Evolutionary conservation across 805 yeast species (phyloP).

Genomic region (Maudiozyma serrabonitensis): DNA sequence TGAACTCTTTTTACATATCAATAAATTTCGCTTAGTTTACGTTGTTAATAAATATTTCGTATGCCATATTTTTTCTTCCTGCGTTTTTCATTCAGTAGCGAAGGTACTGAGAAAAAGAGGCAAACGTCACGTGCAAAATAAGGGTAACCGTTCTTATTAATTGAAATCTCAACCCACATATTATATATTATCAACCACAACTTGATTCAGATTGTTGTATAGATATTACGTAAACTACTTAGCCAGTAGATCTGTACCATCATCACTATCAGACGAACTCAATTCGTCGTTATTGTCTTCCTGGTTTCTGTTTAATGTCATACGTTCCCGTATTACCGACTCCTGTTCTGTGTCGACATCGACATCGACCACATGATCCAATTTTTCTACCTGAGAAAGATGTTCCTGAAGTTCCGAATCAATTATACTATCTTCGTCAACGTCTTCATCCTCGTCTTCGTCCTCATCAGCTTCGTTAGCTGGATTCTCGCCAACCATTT

Average conservation of each 20-base stretch:
- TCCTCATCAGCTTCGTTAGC: constrained; percentile 10
- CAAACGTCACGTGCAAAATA: too few relatives aligned
- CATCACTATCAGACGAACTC: background rate
- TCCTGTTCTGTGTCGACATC: constrained; percentile 5
- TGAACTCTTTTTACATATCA: too few relatives aligned
- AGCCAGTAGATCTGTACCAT: background rate
- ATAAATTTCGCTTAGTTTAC: too few relatives aligned
- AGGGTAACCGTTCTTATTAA: too few relatives aligned
- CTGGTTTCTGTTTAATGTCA: constrained; percentile 3
- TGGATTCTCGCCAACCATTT: constrained; percentile 7
- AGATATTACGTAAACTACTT: background rate
- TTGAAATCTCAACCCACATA: too few relatives aligned
- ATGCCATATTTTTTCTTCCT: too few relatives aligned
- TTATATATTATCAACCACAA: too few relatives aligned
- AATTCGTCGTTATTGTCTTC: background rate
- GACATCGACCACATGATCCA: constrained; percentile 14
- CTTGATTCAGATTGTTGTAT: too few relatives aligned
- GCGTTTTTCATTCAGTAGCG: too few relatives aligned
- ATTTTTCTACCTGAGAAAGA: constrained; percentile 12
- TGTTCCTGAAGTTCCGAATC: constrained; percentile 7
- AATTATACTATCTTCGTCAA: constrained; percentile 4
- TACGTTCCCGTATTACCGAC: background rate
- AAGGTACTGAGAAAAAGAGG: too few relatives aligned
- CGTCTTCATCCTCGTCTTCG: constrained; percentile 6
- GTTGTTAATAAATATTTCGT: too few relatives aligned